phyloP scores from a whole-genome alignment of 2,329 filamentous ascomycete species.

The Calonectria leucothoes region DNA sequence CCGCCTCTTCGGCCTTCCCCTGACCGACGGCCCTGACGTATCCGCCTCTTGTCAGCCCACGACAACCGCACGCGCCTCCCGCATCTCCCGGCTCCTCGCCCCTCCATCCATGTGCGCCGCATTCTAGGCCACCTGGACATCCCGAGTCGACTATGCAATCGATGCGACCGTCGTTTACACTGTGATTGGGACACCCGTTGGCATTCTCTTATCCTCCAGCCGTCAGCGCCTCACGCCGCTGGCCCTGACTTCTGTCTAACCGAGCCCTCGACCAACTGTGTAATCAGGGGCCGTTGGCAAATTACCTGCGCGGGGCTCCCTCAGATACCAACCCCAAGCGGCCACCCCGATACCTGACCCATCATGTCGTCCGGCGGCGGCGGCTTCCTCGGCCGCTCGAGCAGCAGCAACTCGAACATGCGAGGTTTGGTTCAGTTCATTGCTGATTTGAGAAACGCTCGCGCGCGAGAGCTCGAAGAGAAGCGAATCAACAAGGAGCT shows the following conservation, averaged over 20 bases:
- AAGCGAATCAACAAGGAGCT: slow-evolving; percentile 99
- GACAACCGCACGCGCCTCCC: slow-evolving; percentile 36
- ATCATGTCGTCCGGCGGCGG: slow-evolving; percentile 67
- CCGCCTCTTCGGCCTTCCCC: slow-evolving; percentile 28
- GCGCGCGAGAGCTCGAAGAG: slow-evolving; percentile 95
- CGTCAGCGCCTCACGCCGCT: slow-evolving; percentile 17
- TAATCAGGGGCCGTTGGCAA: slow-evolving; percentile 40
- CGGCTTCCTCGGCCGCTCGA: slow-evolving; percentile 75
- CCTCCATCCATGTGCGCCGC: slow-evolving; percentile 45
- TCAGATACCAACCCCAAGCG: slow-evolving; percentile 13
- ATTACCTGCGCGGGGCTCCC: slow-evolving; percentile 29
- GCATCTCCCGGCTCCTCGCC: slow-evolving; percentile 38
- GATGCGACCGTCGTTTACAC: slow-evolving; percentile 39
- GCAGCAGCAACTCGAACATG: slow-evolving; percentile 75
- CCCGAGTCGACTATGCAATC: slow-evolving; percentile 47
- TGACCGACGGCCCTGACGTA: slow-evolving; percentile 21
- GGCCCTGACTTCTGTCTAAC: slow-evolving; percentile 15
- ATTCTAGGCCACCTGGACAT: slow-evolving; percentile 39
- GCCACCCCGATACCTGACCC: slow-evolving; percentile 28
- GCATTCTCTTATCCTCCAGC: slow-evolving; percentile 20
- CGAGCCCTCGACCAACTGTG: slow-evolving; percentile 25
- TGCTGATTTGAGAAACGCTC: slow-evolving; percentile 92
- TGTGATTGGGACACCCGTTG: slow-evolving; percentile 38
- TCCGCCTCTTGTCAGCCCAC: slow-evolving; percentile 34
- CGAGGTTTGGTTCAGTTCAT: slow-evolving; percentile 97